phyloP scores from a whole-genome alignment of 176 grass and related monocot species.

The Eragrostis curvula region DNA sequence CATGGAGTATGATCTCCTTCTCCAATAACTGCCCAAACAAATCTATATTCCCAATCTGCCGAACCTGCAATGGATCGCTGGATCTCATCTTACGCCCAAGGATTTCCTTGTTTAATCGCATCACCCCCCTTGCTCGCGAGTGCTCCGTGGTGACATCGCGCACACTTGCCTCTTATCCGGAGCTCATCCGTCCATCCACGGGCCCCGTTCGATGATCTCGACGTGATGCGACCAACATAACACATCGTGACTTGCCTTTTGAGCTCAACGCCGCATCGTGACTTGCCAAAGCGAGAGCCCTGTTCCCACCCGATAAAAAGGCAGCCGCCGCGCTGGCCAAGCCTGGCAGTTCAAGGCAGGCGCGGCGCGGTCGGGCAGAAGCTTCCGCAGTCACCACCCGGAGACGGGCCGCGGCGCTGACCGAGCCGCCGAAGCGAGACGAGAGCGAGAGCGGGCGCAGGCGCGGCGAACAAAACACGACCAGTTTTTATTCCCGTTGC shows the following conservation, averaged over 20 bases:
- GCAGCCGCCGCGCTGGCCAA: slow-evolving; percentile 44
- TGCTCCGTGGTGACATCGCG: slow-evolving; percentile 45
- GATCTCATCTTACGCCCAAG: slow-evolving; percentile 1
- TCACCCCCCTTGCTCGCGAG: neutral
- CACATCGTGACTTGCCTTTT: neutral
- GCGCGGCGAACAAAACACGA: slow-evolving; percentile 21
- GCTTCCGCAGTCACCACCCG: slow-evolving; percentile 16
- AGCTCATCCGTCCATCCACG: neutral
- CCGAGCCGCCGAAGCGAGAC: neutral
- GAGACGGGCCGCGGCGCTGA: neutral
- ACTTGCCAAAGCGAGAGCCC: slow-evolving; percentile 18
- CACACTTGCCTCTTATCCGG: neutral
- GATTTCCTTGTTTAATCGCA: slow-evolving; percentile 46
- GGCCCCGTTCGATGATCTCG: slow-evolving; percentile 7
- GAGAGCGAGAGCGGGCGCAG: neutral
- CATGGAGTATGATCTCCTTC: too few species aligned
- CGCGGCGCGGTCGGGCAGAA: slow-evolving; percentile 30
- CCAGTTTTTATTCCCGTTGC: slow-evolving; percentile 3
- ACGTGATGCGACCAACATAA: slow-evolving; percentile 37
- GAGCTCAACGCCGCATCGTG: neutral
- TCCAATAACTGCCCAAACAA: neutral
- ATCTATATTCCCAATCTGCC: neutral
- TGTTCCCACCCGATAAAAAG: slow-evolving; percentile 9
- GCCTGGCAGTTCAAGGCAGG: neutral
- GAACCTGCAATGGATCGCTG: slow-evolving; percentile 7